Percentiles rank a stretch among this genome's conserved stretches.
Evolutionary conservation across 352 stramenopile genomes (phyloP).

Genomic region (Phytophthora niederhauseri): DNA sequence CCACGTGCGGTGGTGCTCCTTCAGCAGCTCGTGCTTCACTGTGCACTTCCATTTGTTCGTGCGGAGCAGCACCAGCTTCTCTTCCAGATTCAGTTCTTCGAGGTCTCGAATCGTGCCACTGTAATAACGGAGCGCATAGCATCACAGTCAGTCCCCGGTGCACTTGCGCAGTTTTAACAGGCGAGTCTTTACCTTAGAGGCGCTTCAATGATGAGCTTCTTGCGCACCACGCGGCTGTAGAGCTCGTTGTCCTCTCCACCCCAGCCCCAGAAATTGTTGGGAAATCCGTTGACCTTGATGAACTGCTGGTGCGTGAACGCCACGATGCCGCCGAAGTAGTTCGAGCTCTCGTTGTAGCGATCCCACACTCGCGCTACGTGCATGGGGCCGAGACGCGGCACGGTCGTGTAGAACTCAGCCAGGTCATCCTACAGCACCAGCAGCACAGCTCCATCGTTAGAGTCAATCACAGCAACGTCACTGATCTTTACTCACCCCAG

Average conservation of each 20-base stretch:
- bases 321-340: slow-evolving; percentile 95
- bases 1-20: slow-evolving; percentile 61
- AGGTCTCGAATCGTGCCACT: slow-evolving; percentile 58
- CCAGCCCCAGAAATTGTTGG: slow-evolving; percentile 95
- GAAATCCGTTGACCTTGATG: slow-evolving; percentile 95
- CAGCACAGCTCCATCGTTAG: slow-evolving; percentile 5
- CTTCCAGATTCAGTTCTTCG: slow-evolving; percentile 46
- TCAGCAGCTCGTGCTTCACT: slow-evolving; percentile 56
- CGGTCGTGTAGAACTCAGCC: slow-evolving; percentile 71
- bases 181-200: slow-evolving; percentile 37
- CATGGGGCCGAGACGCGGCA: slow-evolving; percentile 73
- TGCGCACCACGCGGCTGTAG: slow-evolving; percentile 57
- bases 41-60: slow-evolving; percentile 61
- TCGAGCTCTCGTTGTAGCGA: slow-evolving; percentile 94
- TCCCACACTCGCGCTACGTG: slow-evolving; percentile 96
- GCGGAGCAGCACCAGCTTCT: slow-evolving; percentile 49
- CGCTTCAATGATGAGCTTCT: slow-evolving; percentile 49
- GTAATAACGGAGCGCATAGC: slow-evolving; percentile 7
- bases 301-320: slow-evolving; percentile 91
- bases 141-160: slow-evolving; percentile 1
- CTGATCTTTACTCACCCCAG: slow-evolving; percentile 37
- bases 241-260: slow-evolving; percentile 64
- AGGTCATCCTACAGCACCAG: slow-evolving; percentile 55
- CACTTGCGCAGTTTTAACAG: neutral
- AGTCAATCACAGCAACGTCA: neutral